Evolutionary conservation across 768 basidiomycete species (phyloP).

Genomic region (Royoungia palumana): DNA sequence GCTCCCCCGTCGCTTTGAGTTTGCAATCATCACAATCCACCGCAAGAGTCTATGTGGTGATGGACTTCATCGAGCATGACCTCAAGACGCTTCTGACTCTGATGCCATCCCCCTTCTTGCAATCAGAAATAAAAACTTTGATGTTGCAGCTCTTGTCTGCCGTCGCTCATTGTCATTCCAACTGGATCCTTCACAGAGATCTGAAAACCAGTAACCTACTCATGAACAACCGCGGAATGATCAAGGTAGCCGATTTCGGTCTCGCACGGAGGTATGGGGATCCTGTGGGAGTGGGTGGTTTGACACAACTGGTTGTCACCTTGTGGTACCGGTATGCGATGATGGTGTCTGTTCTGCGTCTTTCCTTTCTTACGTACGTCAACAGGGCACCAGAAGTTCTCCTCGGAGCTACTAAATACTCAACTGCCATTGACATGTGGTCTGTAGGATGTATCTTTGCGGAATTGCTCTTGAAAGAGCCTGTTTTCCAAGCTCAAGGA

Average conservation of each 20-base stretch:
- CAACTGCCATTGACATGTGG: slow-evolving; percentile 97
- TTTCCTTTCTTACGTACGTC: slow-evolving; percentile 9
- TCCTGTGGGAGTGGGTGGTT: slow-evolving; percentile 91
- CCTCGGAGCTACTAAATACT: slow-evolving; percentile 88
- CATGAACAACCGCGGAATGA: slow-evolving; percentile 98
- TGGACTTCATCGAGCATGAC: slow-evolving; percentile 99
- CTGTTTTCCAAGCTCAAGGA: slow-evolving; percentile 95
- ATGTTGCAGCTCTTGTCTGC: slow-evolving; percentile 93
- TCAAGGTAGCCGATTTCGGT: slow-evolving; percentile 99
- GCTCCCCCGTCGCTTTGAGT: slow-evolving; percentile 4
- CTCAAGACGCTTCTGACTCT: slow-evolving; percentile 91
- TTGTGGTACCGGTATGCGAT: slow-evolving; percentile 90
- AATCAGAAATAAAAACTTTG: slow-evolving; percentile 97
- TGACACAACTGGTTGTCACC: slow-evolving; percentile 98
- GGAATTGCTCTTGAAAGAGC: slow-evolving; percentile 91
- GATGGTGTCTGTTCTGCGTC: slow-evolving; percentile 6
- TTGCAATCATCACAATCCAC: slow-evolving; percentile 9
- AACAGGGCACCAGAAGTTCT: slow-evolving; percentile 91
- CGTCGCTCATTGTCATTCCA: slow-evolving; percentile 87
- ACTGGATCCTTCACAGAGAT: slow-evolving; percentile 98
- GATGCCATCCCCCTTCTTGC: slow-evolving; percentile 96
- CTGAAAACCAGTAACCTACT: slow-evolving; percentile 96
- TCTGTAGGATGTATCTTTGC: slow-evolving; percentile 98
- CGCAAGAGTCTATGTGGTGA: slow-evolving; percentile 93
- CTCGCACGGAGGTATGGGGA: slow-evolving; percentile 95